Evolutionary conservation across 2,329 filamentous ascomycete species (phyloP).

Genomic region (Graphiopsis chlorocephala): DNA sequence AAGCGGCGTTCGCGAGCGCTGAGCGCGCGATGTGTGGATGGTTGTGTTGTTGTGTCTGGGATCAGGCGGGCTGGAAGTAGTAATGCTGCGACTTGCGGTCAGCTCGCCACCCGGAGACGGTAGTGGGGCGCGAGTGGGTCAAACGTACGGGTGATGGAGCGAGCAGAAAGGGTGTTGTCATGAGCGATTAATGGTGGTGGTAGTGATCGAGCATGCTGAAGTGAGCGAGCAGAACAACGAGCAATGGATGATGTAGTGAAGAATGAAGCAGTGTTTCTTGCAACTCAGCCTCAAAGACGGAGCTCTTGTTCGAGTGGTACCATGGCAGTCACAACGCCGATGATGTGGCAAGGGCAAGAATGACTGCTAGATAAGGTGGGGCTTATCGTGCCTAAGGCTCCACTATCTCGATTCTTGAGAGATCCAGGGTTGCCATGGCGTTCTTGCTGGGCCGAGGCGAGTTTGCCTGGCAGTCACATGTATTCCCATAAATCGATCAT

Average conservation of each 20-base stretch:
- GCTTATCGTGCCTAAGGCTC: background rate
- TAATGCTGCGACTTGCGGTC: slow-evolving; percentile 13
- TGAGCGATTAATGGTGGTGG: background rate
- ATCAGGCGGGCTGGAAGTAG: background rate
- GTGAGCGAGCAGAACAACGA: background rate
- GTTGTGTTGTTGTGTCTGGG: background rate
- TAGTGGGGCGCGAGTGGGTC: slow-evolving; percentile 9
- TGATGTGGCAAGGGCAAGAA: background rate
- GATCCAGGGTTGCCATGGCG: background rate
- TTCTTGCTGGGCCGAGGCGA: background rate
- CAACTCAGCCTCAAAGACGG: background rate
- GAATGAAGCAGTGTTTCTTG: background rate
- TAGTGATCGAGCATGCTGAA: background rate
- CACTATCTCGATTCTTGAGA: background rate
- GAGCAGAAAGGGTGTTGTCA: background rate
- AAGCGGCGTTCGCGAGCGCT: slow-evolving; percentile 19
- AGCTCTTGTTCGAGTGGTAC: background rate
- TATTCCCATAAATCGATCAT: background rate
- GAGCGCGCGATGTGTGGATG: slow-evolving; percentile 7
- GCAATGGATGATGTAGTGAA: background rate
- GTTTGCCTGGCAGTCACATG: background rate
- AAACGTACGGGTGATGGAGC: slow-evolving; percentile 6
- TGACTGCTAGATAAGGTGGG: background rate
- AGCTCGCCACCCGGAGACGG: slow-evolving; percentile 15
- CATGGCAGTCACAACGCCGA: background rate